These are phyloP conservation scores for Umbilicaria muhlenbergii DNA, from an alignment of 495 filamentous ascomycete species.

Conservation along the genomic window DNA sequence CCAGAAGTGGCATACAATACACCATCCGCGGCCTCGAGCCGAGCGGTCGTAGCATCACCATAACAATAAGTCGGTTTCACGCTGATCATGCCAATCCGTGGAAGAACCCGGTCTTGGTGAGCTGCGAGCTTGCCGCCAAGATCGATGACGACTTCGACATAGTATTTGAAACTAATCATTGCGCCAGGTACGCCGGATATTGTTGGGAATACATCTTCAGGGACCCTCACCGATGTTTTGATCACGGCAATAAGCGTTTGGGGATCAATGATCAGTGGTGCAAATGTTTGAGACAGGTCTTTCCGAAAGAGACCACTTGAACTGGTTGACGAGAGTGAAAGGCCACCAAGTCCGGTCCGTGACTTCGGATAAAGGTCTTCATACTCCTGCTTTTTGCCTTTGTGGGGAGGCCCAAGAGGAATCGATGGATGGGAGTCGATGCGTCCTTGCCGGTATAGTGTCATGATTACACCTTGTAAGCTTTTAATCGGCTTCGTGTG, in stretches of 20 bases:
- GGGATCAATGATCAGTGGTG: slow-evolving; percentile 75
- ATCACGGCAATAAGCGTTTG: slow-evolving; percentile 58
- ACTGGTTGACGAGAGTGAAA: slow-evolving; percentile 66
- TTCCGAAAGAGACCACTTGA: slow-evolving; percentile 84
- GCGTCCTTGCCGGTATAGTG: slow-evolving; percentile 78
- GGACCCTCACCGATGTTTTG: slow-evolving; percentile 67
- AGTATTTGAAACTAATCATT: slow-evolving; percentile 90
- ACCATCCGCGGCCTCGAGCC: slow-evolving; percentile 26
- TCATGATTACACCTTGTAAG: slow-evolving; percentile 82
- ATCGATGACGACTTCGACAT: slow-evolving; percentile 82
- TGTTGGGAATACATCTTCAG: slow-evolving; percentile 83
- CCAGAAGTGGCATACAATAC: slow-evolving; percentile 29
- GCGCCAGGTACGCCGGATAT: slow-evolving; percentile 76
- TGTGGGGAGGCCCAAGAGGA: slow-evolving; percentile 39
- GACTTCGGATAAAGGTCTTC: slow-evolving; percentile 75
- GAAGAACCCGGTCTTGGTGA: slow-evolving; percentile 42
- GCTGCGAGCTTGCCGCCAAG: slow-evolving; percentile 72
- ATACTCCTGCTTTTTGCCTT: slow-evolving; percentile 51
- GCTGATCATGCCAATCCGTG: slow-evolving; percentile 38
- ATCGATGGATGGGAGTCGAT: slow-evolving; percentile 74
- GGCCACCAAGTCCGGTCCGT: slow-evolving; percentile 54
- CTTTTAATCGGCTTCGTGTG: slow-evolving; percentile 80
- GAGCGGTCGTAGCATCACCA: slow-evolving; percentile 23
- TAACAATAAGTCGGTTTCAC: slow-evolving; percentile 29
- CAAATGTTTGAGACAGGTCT: slow-evolving; percentile 74